These are phyloP conservation scores for Schrenkiella parvula DNA, from an alignment of 345 rosid species.

Conservation along the genomic window DNA sequence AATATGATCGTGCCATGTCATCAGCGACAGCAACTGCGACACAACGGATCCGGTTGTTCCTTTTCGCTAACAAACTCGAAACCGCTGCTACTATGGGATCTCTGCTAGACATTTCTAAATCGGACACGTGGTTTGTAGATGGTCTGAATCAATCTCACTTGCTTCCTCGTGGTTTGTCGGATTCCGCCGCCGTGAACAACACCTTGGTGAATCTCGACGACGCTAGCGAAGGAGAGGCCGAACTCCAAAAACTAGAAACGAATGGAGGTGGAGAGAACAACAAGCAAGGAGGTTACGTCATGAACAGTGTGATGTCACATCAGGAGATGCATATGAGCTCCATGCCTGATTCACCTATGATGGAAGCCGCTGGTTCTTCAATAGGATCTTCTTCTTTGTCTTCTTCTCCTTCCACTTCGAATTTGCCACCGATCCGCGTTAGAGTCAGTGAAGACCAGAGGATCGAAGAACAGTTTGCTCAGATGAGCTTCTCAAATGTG, in stretches of 20 bases:
- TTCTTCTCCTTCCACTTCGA: constrained; percentile 62
- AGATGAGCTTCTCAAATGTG: constrained; percentile 39
- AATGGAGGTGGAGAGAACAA: constrained; percentile 30
- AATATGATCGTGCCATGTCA: constrained; percentile 53
- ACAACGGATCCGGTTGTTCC: constrained; percentile 56
- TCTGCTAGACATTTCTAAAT: constrained; percentile 59
- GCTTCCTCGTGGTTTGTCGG: constrained; percentile 62
- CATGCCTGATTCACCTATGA: constrained; percentile 56
- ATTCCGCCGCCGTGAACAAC: constrained; percentile 49
- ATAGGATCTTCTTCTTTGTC: constrained; percentile 61
- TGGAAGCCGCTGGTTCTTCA: constrained; percentile 47
- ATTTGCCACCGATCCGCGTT: constrained; percentile 66
- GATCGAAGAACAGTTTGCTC: constrained; percentile 62
- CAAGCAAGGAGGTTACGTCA: constrained; percentile 11
- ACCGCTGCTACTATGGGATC: constrained; percentile 72
- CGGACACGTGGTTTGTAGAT: constrained; percentile 82
- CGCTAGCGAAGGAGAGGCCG: constrained; percentile 23
- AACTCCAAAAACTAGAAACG: constrained; percentile 16
- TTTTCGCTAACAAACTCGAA: constrained; percentile 67
- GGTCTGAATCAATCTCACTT: constrained; percentile 65
- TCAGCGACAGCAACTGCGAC: constrained; percentile 38
- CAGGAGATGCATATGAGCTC: constrained; percentile 49
- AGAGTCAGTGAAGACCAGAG: constrained; percentile 38
- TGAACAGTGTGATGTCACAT: constrained; percentile 12
- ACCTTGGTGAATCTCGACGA: constrained; percentile 54